Percentiles rank a stretch among this genome's conserved stretches.
phyloP scores from a whole-genome alignment of 2,329 filamentous ascomycete genomes.

The Colletotrichum chlorophyti region DNA sequence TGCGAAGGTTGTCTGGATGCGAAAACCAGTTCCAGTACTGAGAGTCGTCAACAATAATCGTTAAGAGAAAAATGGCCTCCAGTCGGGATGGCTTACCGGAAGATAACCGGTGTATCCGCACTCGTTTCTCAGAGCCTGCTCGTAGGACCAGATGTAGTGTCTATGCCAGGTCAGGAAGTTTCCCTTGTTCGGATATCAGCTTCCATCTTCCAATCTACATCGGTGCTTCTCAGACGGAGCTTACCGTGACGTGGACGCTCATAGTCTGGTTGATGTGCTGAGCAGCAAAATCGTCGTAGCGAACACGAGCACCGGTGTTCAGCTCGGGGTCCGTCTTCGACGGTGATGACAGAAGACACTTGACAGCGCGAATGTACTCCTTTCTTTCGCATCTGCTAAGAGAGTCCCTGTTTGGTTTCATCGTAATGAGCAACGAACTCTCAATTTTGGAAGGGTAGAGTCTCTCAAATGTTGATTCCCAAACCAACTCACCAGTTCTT shows the following conservation, averaged over 20 bases:
- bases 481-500: background rate
- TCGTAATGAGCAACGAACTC: too few relatives aligned
- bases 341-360: slow-evolving; percentile 31
- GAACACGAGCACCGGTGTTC: slow-evolving; percentile 35
- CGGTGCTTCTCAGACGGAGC: too few relatives aligned
- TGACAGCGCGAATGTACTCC: slow-evolving; percentile 33
- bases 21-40: slow-evolving; percentile 61
- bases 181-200: slow-evolving; percentile 30
- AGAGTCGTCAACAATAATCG: background rate
- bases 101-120: slow-evolving; percentile 49
- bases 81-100: too few relatives aligned
- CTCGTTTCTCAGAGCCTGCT: slow-evolving; percentile 46
- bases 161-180: slow-evolving; percentile 51
- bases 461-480: too few relatives aligned
- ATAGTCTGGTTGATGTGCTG: slow-evolving; percentile 38
- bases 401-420: too few relatives aligned
- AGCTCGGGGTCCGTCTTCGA: background rate
- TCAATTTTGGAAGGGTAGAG: too few relatives aligned
- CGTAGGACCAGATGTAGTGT: slow-evolving; percentile 47
- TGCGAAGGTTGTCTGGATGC: slow-evolving; percentile 49
- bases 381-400: too few relatives aligned
- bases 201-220: too few relatives aligned
- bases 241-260: slow-evolving; percentile 35
- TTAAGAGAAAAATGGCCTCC: background rate
- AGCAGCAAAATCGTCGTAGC: slow-evolving; percentile 41